These are phyloP conservation scores for Cercospora zeina DNA, from an alignment of 2,329 filamentous ascomycete genomes.

Conservation along the genomic window DNA sequence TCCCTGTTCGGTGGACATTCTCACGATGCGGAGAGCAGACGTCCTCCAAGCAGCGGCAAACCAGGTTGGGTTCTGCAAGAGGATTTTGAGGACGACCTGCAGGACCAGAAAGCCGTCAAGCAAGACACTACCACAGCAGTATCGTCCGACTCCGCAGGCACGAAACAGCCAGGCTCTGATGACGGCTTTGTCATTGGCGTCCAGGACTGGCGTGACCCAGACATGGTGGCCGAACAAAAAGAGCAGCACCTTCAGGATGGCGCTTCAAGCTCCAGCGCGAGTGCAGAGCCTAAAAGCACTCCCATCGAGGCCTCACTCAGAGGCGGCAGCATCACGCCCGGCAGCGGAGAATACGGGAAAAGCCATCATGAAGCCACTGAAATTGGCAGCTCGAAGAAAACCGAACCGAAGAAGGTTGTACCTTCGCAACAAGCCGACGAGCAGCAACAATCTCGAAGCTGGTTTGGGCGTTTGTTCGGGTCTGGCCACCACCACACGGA, in stretches of 20 bases:
- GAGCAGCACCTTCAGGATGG: conserved; percentile 31
- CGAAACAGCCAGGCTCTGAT: conserved; percentile 38
- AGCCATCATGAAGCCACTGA: conserved; percentile 39
- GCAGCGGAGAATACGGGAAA: conserved; percentile 68
- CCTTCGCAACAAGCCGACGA: conserved; percentile 25
- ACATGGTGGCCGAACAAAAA: conserved; percentile 57
- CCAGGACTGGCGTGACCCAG: conserved; percentile 82
- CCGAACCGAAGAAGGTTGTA: conserved; percentile 21
- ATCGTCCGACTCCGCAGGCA: conserved; percentile 38
- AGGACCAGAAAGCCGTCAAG: conserved; percentile 46
- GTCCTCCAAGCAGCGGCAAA: conserved; percentile 71
- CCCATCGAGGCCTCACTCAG: conserved; percentile 41
- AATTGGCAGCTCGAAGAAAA: conserved; percentile 21
- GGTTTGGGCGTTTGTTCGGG: conserved; percentile 34
- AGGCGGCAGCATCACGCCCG: conserved; percentile 69
- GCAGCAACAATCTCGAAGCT: conserved; percentile 28
- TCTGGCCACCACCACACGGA: conserved; percentile 20
- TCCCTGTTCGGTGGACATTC: conserved; percentile 42
- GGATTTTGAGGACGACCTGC: conserved; percentile 60
- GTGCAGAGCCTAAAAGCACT: conserved; percentile 30
- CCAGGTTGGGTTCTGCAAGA: conserved; percentile 71
- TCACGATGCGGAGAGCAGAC: conserved; percentile 51
- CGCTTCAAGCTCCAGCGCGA: conserved; percentile 31
- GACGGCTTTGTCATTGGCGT: conserved; percentile 80
- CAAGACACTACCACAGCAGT: conserved; percentile 36